Evolutionary conservation across 1,284 basidiomycete species (phyloP).

Genomic region (Fistulina hepatica): DNA sequence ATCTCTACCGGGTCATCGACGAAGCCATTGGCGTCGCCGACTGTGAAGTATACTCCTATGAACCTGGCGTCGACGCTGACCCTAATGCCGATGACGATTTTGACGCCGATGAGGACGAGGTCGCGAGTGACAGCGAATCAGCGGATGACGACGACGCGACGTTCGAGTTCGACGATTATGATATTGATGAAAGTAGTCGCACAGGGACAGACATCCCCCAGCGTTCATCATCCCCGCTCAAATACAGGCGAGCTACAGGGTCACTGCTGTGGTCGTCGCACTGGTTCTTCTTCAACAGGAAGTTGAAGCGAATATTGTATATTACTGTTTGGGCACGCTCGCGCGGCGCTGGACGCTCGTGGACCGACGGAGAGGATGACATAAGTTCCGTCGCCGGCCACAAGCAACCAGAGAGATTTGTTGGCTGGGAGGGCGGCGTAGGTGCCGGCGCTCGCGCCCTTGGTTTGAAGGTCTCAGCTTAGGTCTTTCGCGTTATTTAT

Average conservation of each 20-base stretch:
- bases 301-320: conserved; percentile 87
- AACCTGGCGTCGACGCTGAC: conserved; percentile 90
- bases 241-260: conserved; percentile 41
- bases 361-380: conserved; percentile 35
- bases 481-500: too few relatives aligned
- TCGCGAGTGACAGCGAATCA: conserved; percentile 49
- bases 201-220: too few relatives aligned
- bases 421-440: conserved; percentile 62
- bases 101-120: conserved; percentile 59
- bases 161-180: conserved; percentile 74
- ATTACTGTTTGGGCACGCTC: conserved; percentile 90
- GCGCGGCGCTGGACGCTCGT: conserved; percentile 43
- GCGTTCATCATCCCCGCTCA: conserved; percentile 22
- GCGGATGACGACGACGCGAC: conserved; percentile 51
- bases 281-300: conserved; percentile 95
- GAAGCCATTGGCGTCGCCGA: conserved; percentile 85
- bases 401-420: conserved; percentile 44
- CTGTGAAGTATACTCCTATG: conserved; percentile 93
- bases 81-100: conserved; percentile 81
- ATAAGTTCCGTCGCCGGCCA: conserved; percentile 25
- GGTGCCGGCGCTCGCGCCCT: conserved; percentile 70
- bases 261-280: conserved; percentile 93
- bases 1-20: conserved; percentile 80
- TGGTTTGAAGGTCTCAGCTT: conserved; percentile 34
- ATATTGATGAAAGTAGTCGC: conserved; percentile 43